These are phyloP conservation scores for Amauroascus niger DNA, from an alignment of 2,329 filamentous ascomycete genomes.

Conservation along the genomic window DNA sequence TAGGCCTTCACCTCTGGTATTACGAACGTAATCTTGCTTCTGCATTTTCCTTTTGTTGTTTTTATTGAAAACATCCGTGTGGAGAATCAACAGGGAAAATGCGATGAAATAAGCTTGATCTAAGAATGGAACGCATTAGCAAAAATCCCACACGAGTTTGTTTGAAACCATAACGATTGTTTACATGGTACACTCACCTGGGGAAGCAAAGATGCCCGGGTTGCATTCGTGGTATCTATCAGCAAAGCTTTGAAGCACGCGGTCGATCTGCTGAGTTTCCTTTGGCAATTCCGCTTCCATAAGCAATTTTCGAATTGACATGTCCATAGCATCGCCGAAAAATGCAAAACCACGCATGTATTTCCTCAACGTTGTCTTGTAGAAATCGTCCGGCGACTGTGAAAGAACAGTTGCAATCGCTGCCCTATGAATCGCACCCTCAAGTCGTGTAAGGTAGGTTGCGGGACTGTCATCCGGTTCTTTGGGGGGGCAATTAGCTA, in stretches of 20 bases:
- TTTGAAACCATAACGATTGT: no score
- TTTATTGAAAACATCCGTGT: constrained; percentile 99
- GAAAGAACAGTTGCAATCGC: constrained; percentile 77
- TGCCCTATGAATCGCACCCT: constrained; percentile 68
- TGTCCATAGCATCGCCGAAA: constrained; percentile 95
- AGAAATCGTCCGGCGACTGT: constrained; percentile 77
- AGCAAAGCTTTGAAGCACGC: constrained; percentile 85
- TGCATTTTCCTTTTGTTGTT: constrained; percentile 99
- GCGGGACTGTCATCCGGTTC: constrained; percentile 83
- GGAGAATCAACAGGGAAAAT: constrained; percentile 89
- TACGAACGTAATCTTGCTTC: constrained; percentile 88
- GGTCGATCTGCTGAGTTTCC: constrained; percentile 95
- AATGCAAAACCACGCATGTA: constrained; percentile 94
- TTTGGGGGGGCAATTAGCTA: constrained; percentile 54
- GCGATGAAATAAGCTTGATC: constrained; percentile 98
- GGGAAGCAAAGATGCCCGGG: constrained; percentile 80
- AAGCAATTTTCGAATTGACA: constrained; percentile 87
- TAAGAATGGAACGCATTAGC: constrained; percentile 1
- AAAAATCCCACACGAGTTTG: no score
- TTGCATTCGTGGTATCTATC: constrained; percentile 98
- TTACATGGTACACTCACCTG: constrained; percentile 39
- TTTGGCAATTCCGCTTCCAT: constrained; percentile 96
- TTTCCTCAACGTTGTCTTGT: constrained; percentile 71
- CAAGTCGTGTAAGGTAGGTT: constrained; percentile 74
- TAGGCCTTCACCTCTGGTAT: constrained; percentile 84